Conservation (phyloP, 169 alveolate species). For the Plasmodium cynomolgi region DNA sequence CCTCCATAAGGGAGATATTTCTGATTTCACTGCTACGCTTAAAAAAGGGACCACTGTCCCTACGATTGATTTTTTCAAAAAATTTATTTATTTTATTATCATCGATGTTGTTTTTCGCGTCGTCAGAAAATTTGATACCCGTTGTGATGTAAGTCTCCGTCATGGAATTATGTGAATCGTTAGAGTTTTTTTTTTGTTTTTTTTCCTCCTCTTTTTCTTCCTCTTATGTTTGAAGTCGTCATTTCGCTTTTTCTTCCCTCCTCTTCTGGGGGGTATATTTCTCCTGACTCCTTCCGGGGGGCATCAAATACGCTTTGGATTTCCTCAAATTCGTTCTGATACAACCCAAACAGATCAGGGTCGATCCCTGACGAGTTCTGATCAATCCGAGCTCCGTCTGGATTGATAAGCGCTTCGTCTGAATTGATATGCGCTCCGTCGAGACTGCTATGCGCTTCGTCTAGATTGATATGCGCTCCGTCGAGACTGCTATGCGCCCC, state of each 20-base stretch:
- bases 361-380: not conserved
- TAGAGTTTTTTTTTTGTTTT: not conserved
- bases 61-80: not conserved
- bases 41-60: not conserved
- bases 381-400: not conserved
- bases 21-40: not conserved
- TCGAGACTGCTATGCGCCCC: too few species aligned
- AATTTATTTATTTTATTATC: slow-evolving; percentile 6
- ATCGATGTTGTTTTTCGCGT: slow-evolving; percentile 2
- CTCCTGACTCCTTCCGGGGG: not conserved
- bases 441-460: too few species aligned
- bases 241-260: not conserved
- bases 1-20: not conserved
- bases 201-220: not conserved
- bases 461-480: too few species aligned
- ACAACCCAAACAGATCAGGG: not conserved
- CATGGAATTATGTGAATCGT: not conserved
- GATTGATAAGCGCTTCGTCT: not conserved
- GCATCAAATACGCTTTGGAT: not conserved
- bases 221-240: not conserved
- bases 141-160: not conserved
- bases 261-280: not conserved
- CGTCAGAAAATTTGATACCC: slow-evolving; percentile 18
- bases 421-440: too few species aligned
- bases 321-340: not conserved